Conservation (phyloP, 768 basidiomycete species). For the Terana coerulea region DNA sequence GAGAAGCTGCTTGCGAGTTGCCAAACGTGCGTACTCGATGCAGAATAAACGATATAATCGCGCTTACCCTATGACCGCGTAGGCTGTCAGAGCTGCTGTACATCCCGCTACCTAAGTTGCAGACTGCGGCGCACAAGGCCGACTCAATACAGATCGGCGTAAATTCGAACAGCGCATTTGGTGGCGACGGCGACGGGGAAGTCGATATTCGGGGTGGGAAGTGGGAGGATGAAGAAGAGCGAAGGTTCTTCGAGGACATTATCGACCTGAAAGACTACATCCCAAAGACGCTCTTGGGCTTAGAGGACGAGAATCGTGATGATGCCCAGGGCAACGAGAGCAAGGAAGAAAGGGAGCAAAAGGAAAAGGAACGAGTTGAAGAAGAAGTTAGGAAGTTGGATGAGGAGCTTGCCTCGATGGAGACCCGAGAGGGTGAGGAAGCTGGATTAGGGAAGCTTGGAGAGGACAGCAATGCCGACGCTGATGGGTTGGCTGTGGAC, state of each 20-base stretch:
- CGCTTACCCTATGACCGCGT: slow-evolving; percentile 13
- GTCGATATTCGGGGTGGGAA: slow-evolving; percentile 68
- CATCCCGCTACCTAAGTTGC: slow-evolving; percentile 77
- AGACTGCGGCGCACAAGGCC: slow-evolving; percentile 74
- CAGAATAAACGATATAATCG: not conserved
- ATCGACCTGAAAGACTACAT: slow-evolving; percentile 91
- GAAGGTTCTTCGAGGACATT: slow-evolving; percentile 89
- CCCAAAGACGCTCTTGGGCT: slow-evolving; percentile 80
- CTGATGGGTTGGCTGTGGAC: too few relatives aligned
- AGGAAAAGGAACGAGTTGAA: slow-evolving; percentile 53
- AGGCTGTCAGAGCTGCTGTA: slow-evolving; percentile 92
- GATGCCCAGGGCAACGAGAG: slow-evolving; percentile 26
- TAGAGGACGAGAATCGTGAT: slow-evolving; percentile 38
- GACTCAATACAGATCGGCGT: slow-evolving; percentile 78
- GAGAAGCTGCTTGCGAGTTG: slow-evolving; percentile 89
- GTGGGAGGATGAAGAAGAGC: slow-evolving; percentile 98
- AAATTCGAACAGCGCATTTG: slow-evolving; percentile 26
- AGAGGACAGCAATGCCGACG: slow-evolving; percentile 32
- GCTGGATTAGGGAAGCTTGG: slow-evolving; percentile 21
- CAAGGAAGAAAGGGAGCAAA: slow-evolving; percentile 45
- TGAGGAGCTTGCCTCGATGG: slow-evolving; percentile 69
- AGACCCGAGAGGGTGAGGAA: slow-evolving; percentile 28
- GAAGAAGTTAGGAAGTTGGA: slow-evolving; percentile 75
- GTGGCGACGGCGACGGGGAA: slow-evolving; percentile 38
- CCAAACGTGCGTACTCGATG: slow-evolving; percentile 58